Evolutionary conservation across 2,329 filamentous ascomycete genomes (phyloP).

Genomic region (Orbilia quercus): DNA sequence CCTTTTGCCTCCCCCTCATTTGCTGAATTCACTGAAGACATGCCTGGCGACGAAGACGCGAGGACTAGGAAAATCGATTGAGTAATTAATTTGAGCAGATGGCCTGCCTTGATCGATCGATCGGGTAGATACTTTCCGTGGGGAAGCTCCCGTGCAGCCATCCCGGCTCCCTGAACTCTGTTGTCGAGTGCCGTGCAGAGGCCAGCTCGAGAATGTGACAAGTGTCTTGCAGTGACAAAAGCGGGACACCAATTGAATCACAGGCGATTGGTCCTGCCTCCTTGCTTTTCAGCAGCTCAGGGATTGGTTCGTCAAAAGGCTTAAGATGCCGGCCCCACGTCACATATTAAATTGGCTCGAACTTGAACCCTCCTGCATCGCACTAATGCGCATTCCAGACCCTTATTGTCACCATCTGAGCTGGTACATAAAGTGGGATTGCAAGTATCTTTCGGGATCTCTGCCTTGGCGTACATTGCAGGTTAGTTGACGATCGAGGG

Average conservation of each 20-base stretch:
- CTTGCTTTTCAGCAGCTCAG: constrained; percentile 44
- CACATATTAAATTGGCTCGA: not conserved
- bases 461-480: too few species aligned
- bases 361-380: not conserved
- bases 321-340: constrained; percentile 5
- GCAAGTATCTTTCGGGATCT: too few species aligned
- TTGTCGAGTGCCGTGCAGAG: constrained; percentile 2
- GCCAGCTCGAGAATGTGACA: constrained; percentile 46
- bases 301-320: not conserved
- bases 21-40: too few species aligned
- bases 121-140: constrained; percentile 50
- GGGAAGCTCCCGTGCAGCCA: constrained; percentile 46
- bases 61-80: constrained; percentile 1
- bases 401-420: too few species aligned
- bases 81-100: constrained; percentile 13
- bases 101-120: constrained; percentile 38
- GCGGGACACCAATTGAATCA: constrained; percentile 16
- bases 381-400: too few species aligned
- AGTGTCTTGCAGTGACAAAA: constrained; percentile 54
- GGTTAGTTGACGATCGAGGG: too few species aligned
- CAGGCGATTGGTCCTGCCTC: constrained; percentile 45
- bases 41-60: constrained; percentile 8
- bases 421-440: too few species aligned
- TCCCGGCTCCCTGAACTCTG: constrained; percentile 13
- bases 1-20: too few species aligned